Evolutionary conservation across 2,329 filamentous ascomycete species (phyloP).

Genomic region (Penicillium hesseltinei): DNA sequence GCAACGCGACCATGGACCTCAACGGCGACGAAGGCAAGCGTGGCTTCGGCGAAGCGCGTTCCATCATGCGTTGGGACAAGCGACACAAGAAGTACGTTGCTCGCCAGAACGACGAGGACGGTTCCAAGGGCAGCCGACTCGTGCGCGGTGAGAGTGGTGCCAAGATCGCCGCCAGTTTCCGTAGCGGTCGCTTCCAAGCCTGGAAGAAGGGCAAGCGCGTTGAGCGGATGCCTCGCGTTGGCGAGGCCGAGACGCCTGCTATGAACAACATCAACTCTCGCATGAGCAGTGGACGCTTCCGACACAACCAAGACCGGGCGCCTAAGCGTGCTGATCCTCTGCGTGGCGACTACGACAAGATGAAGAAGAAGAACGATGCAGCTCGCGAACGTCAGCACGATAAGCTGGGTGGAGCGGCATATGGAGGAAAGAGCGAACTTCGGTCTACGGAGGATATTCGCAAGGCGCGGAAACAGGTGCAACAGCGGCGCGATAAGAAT

Average conservation of each 20-base stretch:
- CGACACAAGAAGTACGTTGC: conserved; percentile 94
- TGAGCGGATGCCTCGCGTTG: conserved; percentile 72
- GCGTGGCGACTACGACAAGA: conserved; percentile 83
- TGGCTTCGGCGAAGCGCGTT: conserved; percentile 73
- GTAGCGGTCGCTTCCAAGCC: conserved; percentile 86
- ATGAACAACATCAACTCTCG: conserved; percentile 29
- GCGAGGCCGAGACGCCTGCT: conserved; percentile 67
- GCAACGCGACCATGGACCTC: conserved; percentile 86
- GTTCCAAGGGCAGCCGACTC: conserved; percentile 71
- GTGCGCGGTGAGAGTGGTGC: conserved; percentile 87
- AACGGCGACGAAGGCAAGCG: conserved; percentile 79
- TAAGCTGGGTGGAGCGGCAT: conserved; percentile 38
- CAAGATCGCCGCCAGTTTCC: conserved; percentile 93
- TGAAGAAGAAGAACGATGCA: conserved; percentile 85
- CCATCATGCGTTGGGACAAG: conserved; percentile 91
- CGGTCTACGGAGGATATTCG: conserved; percentile 80
- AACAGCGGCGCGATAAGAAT: conserved; percentile 82
- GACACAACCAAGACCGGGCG: conserved; percentile 81
- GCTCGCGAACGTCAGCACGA: conserved; percentile 66
- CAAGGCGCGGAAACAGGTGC: conserved; percentile 74
- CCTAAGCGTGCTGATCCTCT: conserved; percentile 93
- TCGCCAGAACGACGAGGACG: conserved; percentile 90
- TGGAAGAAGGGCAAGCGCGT: conserved; percentile 89
- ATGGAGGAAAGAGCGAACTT: conserved; percentile 74
- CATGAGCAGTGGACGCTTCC: conserved; percentile 60